phyloP scores from a whole-genome alignment of 2,329 filamentous ascomycete genomes.

The Xylaria multiplex region DNA sequence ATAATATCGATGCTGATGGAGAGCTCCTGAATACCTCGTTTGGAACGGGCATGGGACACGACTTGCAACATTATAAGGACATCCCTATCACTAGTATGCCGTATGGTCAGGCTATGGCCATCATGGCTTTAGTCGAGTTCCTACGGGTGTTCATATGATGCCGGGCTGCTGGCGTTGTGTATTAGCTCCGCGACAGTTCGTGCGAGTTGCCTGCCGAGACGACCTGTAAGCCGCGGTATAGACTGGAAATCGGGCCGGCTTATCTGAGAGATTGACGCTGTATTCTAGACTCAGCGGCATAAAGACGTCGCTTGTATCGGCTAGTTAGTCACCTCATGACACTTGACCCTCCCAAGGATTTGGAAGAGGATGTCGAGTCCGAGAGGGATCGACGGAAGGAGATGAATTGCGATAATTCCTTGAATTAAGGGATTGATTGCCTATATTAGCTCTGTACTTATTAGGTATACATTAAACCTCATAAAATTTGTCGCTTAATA shows the following conservation, averaged over 20 bases:
- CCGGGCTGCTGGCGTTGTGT: neutral
- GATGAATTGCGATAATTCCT: neutral
- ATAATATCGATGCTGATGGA: slow-evolving; percentile 71
- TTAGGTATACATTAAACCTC: neutral
- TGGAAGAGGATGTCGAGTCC: neutral
- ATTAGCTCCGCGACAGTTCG: neutral
- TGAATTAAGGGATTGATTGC: neutral
- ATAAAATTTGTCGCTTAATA: neutral
- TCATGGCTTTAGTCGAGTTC: slow-evolving; percentile 82
- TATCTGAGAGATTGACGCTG: neutral
- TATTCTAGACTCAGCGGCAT: neutral
- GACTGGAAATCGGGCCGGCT: neutral
- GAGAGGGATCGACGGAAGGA: neutral
- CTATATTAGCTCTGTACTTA: neutral
- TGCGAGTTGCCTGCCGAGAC: neutral
- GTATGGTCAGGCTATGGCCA: slow-evolving; percentile 86
- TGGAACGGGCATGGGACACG: slow-evolving; percentile 79
- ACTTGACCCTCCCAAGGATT: neutral
- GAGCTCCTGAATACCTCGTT: slow-evolving; percentile 81
- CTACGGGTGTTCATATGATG: slow-evolving; percentile 64
- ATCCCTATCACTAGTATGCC: slow-evolving; percentile 84
- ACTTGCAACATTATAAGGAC: slow-evolving; percentile 79
- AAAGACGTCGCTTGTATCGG: neutral
- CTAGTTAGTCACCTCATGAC: no score
- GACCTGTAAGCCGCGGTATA: neutral